These are phyloP conservation scores for Skeletonema grethae DNA, from an alignment of 108 stramenopile genomes.

Conservation along the genomic window DNA sequence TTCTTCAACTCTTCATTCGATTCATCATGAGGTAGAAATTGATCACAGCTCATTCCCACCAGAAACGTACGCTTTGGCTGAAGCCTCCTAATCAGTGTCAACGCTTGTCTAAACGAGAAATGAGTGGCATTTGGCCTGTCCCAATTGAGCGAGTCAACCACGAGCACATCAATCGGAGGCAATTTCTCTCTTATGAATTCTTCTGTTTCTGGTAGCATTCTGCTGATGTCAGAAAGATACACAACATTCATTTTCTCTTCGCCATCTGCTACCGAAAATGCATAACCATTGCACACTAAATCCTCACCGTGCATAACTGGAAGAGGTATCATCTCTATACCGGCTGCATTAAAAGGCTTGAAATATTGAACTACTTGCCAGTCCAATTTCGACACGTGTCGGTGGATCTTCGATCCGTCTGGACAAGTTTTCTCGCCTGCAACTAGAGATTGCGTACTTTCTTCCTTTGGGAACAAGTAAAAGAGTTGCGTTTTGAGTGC, in stretches of 20 bases:
- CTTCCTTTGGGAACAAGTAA: slow-evolving; percentile 67
- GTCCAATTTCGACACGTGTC: slow-evolving; percentile 72
- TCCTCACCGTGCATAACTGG: slow-evolving; percentile 90
- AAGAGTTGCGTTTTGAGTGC: slow-evolving; percentile 62
- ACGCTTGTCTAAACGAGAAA: slow-evolving; percentile 68
- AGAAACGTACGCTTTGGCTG: slow-evolving; percentile 65
- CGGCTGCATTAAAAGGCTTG: slow-evolving; percentile 58
- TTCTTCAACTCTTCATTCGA: slow-evolving; percentile 62
- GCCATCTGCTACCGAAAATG: slow-evolving; percentile 61
- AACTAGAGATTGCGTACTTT: not conserved
- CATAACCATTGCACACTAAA: slow-evolving; percentile 76
- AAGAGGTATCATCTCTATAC: slow-evolving; percentile 72
- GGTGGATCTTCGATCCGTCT: slow-evolving; percentile 35
- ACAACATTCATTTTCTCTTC: slow-evolving; percentile 60
- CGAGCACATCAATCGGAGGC: slow-evolving; percentile 78
- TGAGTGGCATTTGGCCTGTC: slow-evolving; percentile 55
- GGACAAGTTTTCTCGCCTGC: slow-evolving; percentile 22
- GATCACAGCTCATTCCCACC: slow-evolving; percentile 87
- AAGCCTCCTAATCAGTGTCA: slow-evolving; percentile 52
- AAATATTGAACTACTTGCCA: slow-evolving; percentile 61
- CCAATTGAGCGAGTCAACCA: slow-evolving; percentile 69
- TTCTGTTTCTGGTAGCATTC: slow-evolving; percentile 71
- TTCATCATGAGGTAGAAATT: slow-evolving; percentile 77
- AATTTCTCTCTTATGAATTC: slow-evolving; percentile 63
- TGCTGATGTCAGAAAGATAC: slow-evolving; percentile 84